phyloP scores from a whole-genome alignment of 345 rosid genomes.

The Lepidium sativum region DNA sequence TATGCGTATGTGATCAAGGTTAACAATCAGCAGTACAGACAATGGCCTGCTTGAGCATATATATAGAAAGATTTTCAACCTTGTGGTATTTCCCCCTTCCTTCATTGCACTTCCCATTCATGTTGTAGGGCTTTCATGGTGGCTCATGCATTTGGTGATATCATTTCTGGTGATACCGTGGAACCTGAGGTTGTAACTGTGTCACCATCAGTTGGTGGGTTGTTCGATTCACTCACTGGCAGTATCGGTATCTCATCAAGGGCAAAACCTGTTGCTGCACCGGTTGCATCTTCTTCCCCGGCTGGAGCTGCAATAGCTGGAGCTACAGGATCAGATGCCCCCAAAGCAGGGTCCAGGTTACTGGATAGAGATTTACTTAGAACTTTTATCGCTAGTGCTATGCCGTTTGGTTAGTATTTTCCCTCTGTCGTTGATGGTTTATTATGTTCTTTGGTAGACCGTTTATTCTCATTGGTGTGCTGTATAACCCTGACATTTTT shows the following conservation, averaged over 20 bases:
- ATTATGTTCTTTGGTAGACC: conserved; percentile 18
- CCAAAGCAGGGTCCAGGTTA: conserved; percentile 62
- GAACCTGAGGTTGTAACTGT: conserved; percentile 81
- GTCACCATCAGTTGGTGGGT: conserved; percentile 79
- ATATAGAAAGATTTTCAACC: background rate
- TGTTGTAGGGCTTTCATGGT: conserved; percentile 74
- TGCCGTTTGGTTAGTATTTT: conserved; percentile 82
- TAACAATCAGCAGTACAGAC: background rate
- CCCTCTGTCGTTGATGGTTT: conserved; percentile 27
- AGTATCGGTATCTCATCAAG: conserved; percentile 90
- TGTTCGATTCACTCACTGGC: conserved; percentile 94
- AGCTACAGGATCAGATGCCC: conserved; percentile 53
- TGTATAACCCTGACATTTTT: conserved; percentile 2
- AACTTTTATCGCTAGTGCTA: conserved; percentile 61
- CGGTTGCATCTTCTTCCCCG: conserved; percentile 57
- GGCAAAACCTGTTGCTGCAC: conserved; percentile 70
- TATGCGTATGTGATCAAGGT: background rate
- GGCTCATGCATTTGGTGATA: conserved; percentile 76
- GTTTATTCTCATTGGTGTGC: background rate
- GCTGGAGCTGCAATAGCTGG: conserved; percentile 44
- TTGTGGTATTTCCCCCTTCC: background rate
- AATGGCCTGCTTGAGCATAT: background rate
- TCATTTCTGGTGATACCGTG: conserved; percentile 60
- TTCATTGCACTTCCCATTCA: background rate
- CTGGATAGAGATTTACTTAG: conserved; percentile 74